Base-by-base conservation (phyloP, 2,329 filamentous ascomycete genomes). In the Aureobasidium sp. region DNA sequence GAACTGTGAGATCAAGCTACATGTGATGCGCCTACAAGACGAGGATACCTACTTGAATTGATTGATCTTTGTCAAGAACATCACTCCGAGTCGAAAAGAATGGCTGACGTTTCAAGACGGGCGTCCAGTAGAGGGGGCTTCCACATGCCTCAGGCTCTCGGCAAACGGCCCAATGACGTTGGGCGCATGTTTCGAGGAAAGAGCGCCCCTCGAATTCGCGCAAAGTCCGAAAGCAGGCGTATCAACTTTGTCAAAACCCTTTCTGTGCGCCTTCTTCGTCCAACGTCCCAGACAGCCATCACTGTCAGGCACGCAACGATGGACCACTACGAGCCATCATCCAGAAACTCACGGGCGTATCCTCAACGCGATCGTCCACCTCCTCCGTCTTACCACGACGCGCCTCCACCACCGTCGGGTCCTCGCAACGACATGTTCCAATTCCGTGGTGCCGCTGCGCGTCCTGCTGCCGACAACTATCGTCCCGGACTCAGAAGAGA, bases 361-460 rank as follows among this genome's bases (percentile, higher is more conserved):
- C 48, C 48, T 53, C 49, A 61, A 44, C 44, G 42, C 51, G 41
- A 62, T 41, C 49, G 60, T n/a, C 59, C 59, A 39, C 61, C 52
- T 27, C 61, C 61, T 29, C 61, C 61, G 12, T 47, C 52, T 3
- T 52, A 49, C 8, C 41, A 62, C 45, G 52, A 62, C 39, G 42
- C 34, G 27, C 61, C 61, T 49, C 61, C 61, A 3, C 61, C 61
- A 14, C 61, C 61, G 5, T 45, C 49, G 3, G 45, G 51, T 12
- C 37, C 42, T 44, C 55, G 55, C 31, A 34, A 11, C 55, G 62
- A 63, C 55, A 60, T 63, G 62, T 63, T 63, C 55, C 62, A 63
- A n/a, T 63, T 63, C 34, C 62, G 62, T 20, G 62, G 62, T 22
- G 62, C 62, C 20, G 62, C 57, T 29, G 44, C 29, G 17, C 42